Percentiles rank a stretch among this genome's conserved stretches.
These are phyloP conservation scores for Berkeleyomyces basicola DNA, from an alignment of 2,329 filamentous ascomycete species.

Conservation along the genomic window DNA sequence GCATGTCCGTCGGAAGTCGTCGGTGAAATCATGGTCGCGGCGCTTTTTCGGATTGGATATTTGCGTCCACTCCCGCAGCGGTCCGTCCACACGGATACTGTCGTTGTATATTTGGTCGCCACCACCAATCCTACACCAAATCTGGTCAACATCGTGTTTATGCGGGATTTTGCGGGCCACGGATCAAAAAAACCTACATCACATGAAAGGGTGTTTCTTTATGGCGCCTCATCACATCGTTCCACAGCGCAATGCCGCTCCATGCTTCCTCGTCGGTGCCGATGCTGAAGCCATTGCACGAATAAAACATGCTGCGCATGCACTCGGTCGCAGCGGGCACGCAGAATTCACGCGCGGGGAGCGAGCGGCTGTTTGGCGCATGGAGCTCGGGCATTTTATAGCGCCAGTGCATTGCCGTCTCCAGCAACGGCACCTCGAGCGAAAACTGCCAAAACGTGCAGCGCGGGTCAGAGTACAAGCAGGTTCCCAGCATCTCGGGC, in stretches of 20 bases:
- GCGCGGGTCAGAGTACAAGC: slow-evolving; percentile 47
- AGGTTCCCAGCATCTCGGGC: slow-evolving; percentile 30
- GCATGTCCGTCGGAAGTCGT: slow-evolving; percentile 63
- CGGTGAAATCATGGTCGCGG: slow-evolving; percentile 58
- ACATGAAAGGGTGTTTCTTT: slow-evolving; percentile 75
- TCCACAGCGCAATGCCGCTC: slow-evolving; percentile 86
- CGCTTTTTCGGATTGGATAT: slow-evolving; percentile 74
- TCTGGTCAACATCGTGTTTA: neutral
- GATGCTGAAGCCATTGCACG: slow-evolving; percentile 90
- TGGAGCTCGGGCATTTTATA: slow-evolving; percentile 55
- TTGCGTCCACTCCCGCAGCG: slow-evolving; percentile 64
- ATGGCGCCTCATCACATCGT: slow-evolving; percentile 76
- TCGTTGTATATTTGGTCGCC: slow-evolving; percentile 98
- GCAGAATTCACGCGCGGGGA: slow-evolving; percentile 56
- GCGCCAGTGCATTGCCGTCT: slow-evolving; percentile 56
- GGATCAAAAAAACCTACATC: slow-evolving; percentile 37
- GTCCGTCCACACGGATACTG: slow-evolving; percentile 69
- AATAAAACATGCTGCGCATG: slow-evolving; percentile 98
- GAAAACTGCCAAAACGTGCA: slow-evolving; percentile 92
- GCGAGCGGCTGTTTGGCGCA: slow-evolving; percentile 40
- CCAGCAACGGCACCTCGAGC: slow-evolving; percentile 57
- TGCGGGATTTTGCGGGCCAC: neutral
- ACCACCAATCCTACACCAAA: slow-evolving; percentile 46
- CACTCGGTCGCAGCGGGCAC: slow-evolving; percentile 67
- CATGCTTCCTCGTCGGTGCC: slow-evolving; percentile 73